Conservation (phyloP, 164 flowering plant genomes). For the Kalanchoe fedtschenkoi region DNA sequence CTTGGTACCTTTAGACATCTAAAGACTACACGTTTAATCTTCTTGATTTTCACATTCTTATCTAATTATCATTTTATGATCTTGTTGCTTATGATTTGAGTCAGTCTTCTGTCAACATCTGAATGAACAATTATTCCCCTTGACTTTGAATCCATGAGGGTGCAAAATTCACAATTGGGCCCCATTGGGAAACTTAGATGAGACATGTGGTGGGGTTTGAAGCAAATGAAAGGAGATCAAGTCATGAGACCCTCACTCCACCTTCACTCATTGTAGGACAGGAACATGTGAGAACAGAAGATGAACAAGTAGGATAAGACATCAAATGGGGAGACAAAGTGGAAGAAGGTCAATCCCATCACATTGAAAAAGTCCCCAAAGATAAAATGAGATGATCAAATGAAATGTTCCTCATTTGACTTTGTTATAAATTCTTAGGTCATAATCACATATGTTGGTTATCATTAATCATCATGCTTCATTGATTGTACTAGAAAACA, state of each 20-base stretch:
- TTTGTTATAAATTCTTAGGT: background rate
- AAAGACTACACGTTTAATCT: too few relatives aligned
- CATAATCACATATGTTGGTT: too few relatives aligned
- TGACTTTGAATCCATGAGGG: too few relatives aligned
- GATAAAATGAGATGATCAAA: too few relatives aligned
- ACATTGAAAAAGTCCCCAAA: background rate
- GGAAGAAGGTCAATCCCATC: conserved; percentile 4
- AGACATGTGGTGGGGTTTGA: background rate
- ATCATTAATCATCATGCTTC: conserved; percentile 2
- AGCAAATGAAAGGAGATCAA: background rate
- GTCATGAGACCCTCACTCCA: conserved; percentile 1
- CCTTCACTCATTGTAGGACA: background rate
- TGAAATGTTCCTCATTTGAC: background rate
- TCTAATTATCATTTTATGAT: too few relatives aligned
- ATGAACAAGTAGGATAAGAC: too few relatives aligned
- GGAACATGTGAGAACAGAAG: background rate
- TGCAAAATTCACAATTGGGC: background rate
- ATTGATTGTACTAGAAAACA: conserved; percentile 4
- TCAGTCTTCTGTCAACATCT: too few relatives aligned
- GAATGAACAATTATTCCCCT: too few relatives aligned
- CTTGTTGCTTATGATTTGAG: too few relatives aligned
- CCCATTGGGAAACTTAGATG: background rate
- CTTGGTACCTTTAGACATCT: too few relatives aligned
- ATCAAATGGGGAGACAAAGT: conserved; percentile 2
- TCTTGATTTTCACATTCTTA: too few relatives aligned